Conservation (phyloP, 1,284 basidiomycete species). For the Blastosporella zonata region DNA sequence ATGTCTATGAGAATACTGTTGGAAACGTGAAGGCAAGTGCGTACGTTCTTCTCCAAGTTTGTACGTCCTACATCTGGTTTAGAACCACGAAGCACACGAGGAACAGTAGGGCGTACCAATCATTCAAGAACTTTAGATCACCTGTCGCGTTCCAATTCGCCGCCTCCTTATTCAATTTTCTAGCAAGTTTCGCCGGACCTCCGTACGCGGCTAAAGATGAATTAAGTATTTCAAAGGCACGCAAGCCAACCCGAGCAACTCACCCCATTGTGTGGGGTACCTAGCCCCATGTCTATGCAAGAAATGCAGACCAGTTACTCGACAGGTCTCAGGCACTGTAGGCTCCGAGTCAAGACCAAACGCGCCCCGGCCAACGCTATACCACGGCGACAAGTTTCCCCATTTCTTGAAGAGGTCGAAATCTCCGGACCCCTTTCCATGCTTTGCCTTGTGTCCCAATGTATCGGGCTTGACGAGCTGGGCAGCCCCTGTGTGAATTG, state of each 20-base stretch:
- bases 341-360: slow-evolving; percentile 77
- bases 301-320: slow-evolving; percentile 70
- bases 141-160: slow-evolving; percentile 62
- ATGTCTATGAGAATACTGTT: neutral
- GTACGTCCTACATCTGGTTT: slow-evolving; percentile 57
- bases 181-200: slow-evolving; percentile 64
- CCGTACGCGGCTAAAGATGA: slow-evolving; percentile 53
- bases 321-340: slow-evolving; percentile 65
- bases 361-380: slow-evolving; percentile 61
- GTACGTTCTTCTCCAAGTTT: slow-evolving; percentile 77
- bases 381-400: slow-evolving; percentile 87
- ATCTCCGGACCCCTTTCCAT: slow-evolving; percentile 28
- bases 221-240: slow-evolving; percentile 3
- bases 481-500: slow-evolving; percentile 67
- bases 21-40: slow-evolving; percentile 7
- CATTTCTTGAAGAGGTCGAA: slow-evolving; percentile 74
- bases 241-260: slow-evolving; percentile 24
- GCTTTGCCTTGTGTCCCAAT: slow-evolving; percentile 24
- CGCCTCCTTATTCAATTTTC: slow-evolving; percentile 51
- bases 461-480: slow-evolving; percentile 54
- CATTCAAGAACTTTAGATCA: slow-evolving; percentile 69
- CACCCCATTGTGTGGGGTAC: slow-evolving; percentile 74
- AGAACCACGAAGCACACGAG: slow-evolving; percentile 4
- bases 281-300: slow-evolving; percentile 80
- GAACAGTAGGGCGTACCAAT: slow-evolving; percentile 48